A percentile compares a stretch with the other conserved stretches of the same genome.
These are phyloP conservation scores for Synchytrium microbalum DNA, from an alignment of 371 early-diverging fungal species.

Conservation along the genomic window DNA sequence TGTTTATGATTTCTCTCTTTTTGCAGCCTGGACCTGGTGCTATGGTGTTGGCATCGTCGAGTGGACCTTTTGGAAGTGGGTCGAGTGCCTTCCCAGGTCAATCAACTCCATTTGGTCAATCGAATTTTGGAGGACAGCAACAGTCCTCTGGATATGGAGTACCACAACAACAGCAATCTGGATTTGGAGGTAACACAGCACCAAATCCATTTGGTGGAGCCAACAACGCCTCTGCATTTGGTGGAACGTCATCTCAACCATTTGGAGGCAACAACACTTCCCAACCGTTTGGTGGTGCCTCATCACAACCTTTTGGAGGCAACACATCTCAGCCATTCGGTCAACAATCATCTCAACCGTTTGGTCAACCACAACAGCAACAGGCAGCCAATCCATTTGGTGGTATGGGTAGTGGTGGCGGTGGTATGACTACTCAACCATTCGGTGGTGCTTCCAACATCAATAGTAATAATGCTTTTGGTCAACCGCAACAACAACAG, in stretches of 20 bases:
- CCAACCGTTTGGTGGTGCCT: neutral
- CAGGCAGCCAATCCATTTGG: too few relatives aligned
- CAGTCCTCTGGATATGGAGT: neutral
- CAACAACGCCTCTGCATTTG: neutral
- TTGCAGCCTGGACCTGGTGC: neutral
- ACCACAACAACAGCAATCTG: slow-evolving; percentile 19
- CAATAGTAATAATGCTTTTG: neutral
- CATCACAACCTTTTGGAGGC: too few relatives aligned
- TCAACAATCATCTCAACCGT: too few relatives aligned
- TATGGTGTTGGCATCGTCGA: neutral
- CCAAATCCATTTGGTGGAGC: slow-evolving; percentile 18
- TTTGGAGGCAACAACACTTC: neutral
- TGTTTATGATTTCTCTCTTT: too few relatives aligned
- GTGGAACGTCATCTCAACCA: neutral
- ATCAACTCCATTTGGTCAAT: neutral
- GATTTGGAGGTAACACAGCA: too few relatives aligned
- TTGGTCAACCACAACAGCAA: too few relatives aligned
- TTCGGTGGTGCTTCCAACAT: slow-evolving; percentile 2
- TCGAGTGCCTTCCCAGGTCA: neutral
- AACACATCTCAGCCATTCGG: too few relatives aligned
- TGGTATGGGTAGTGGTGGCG: neutral
- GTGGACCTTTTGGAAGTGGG: neutral
- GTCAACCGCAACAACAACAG: slow-evolving; percentile 9
- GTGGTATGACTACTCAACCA: neutral
- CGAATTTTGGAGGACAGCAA: neutral